phyloP scores from a whole-genome alignment of 2,329 filamentous ascomycete genomes.

The Fusarium veterinarium region DNA sequence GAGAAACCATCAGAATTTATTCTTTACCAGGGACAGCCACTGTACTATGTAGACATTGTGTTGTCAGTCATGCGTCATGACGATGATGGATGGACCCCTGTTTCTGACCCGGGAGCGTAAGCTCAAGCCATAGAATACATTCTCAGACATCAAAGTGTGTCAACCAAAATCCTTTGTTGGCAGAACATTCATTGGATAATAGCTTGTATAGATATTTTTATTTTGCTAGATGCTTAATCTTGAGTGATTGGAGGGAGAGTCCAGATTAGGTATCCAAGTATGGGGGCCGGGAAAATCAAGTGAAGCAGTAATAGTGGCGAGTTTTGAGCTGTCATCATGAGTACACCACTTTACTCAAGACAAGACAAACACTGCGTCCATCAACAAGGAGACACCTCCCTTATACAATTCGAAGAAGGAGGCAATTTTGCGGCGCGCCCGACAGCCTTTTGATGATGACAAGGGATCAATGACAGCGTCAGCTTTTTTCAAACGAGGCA shows the following conservation, averaged over 20 bases:
- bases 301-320: neutral
- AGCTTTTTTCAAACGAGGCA: neutral
- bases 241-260: fast-evolving
- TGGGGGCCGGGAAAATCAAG: neutral
- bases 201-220: fast-evolving
- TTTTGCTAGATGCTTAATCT: neutral
- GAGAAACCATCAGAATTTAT: neutral
- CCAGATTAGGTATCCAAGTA: neutral
- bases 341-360: neutral
- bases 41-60: too few relatives aligned
- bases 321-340: neutral
- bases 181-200: fast-evolving
- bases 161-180: fast-evolving
- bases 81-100: neutral
- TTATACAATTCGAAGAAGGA: too few relatives aligned
- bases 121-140: neutral
- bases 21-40: fast-evolving
- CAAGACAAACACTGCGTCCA: too few relatives aligned
- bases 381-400: fast-evolving
- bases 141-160: neutral
- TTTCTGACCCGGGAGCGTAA: neutral
- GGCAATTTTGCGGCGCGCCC: too few relatives aligned
- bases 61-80: neutral
- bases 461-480: too few relatives aligned
- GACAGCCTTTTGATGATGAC: neutral